Percentiles rank a stretch among this genome's conserved stretches.
Conservation (phyloP, 148 eudicot genomes). For the Rheum nobile region DNA sequence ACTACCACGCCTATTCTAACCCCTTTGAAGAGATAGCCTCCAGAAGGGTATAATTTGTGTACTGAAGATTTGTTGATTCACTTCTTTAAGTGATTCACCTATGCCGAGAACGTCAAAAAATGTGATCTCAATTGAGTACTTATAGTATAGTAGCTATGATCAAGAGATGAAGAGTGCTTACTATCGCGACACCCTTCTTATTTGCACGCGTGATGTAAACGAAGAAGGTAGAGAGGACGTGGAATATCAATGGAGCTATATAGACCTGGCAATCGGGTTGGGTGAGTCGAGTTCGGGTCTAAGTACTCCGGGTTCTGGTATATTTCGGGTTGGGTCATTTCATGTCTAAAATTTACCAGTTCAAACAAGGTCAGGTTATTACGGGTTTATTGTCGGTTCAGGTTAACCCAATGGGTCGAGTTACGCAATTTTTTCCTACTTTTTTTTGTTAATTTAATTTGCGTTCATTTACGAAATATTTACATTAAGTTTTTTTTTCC, state of each 20-base stretch:
- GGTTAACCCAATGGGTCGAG: too few species aligned
- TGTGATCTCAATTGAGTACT: background rate
- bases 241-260: slow-evolving; percentile 67
- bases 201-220: slow-evolving; percentile 63
- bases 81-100: slow-evolving; percentile 55
- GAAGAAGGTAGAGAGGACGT: slow-evolving; percentile 54
- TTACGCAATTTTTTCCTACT: too few species aligned
- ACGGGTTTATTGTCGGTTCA: too few species aligned
- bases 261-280: slow-evolving; percentile 54
- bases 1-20: slow-evolving; percentile 55
- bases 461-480: too few species aligned
- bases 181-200: slow-evolving; percentile 63
- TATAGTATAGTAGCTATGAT: background rate
- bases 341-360: too few species aligned
- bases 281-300: slow-evolving; percentile 41
- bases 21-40: slow-evolving; percentile 41
- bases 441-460: too few species aligned
- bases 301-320: too few species aligned
- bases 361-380: too few species aligned
- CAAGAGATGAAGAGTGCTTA: slow-evolving; percentile 19
- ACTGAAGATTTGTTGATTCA: slow-evolving; percentile 67
- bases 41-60: slow-evolving; percentile 37
- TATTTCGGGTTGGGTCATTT: too few species aligned
- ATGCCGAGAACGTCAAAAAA: background rate
- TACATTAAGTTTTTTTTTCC: too few species aligned